Evolutionary conservation across 2,329 filamentous ascomycete genomes (phyloP).

Genomic region (Zymoseptoria crescenta): DNA sequence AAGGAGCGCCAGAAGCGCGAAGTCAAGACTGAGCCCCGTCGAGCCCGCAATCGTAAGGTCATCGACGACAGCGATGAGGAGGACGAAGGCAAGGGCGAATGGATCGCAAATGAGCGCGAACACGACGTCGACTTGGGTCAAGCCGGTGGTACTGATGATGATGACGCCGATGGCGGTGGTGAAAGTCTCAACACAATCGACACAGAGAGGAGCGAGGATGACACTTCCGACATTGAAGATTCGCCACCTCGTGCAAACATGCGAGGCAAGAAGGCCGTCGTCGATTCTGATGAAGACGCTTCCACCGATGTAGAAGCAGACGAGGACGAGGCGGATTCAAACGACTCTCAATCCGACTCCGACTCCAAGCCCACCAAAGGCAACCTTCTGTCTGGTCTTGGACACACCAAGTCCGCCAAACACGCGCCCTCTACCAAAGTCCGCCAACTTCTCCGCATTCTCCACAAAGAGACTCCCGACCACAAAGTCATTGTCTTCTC

Average conservation of each 20-base stretch:
- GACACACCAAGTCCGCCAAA: slow-evolving; percentile 22
- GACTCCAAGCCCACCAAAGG: slow-evolving; percentile 38
- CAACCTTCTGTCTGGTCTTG: slow-evolving; percentile 15
- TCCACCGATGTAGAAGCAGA: slow-evolving; percentile 34
- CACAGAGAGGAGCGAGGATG: slow-evolving; percentile 52
- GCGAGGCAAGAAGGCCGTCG: slow-evolving; percentile 1
- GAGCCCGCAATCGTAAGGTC: slow-evolving; percentile 46
- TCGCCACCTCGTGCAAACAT: slow-evolving; percentile 25
- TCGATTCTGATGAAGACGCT: slow-evolving; percentile 36
- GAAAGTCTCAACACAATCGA: slow-evolving; percentile 70
- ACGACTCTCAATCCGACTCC: slow-evolving; percentile 16
- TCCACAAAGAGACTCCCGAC: slow-evolving; percentile 66
- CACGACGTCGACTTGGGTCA: slow-evolving; percentile 48
- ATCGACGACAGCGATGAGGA: slow-evolving; percentile 57
- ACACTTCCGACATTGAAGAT: slow-evolving; percentile 41
- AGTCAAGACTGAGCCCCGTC: slow-evolving; percentile 26
- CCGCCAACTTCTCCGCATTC: slow-evolving; percentile 70
- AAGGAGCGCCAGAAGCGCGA: slow-evolving; percentile 21
- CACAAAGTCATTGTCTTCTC: slow-evolving; percentile 99
- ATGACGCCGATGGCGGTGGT: slow-evolving; percentile 79
- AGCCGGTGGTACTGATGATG: slow-evolving; percentile 77
- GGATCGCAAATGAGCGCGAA: slow-evolving; percentile 67
- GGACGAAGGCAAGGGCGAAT: slow-evolving; percentile 54
- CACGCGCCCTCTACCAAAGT: slow-evolving; percentile 82
- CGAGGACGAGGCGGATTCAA: slow-evolving; percentile 31